phyloP scores from a whole-genome alignment of 352 stramenopile species.

The Pythium pyrilobum region DNA sequence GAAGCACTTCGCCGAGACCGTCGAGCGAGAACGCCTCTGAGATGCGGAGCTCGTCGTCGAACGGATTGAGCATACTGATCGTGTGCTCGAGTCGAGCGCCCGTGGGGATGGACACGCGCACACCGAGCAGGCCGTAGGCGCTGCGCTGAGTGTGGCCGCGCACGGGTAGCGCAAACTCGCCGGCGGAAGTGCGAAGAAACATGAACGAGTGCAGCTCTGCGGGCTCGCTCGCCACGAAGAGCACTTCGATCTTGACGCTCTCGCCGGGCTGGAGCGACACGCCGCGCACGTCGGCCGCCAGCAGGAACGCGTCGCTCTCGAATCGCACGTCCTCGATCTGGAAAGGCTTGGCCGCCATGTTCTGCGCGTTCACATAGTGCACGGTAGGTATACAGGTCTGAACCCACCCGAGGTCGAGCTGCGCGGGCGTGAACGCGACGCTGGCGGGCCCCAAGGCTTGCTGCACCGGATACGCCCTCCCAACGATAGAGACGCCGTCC shows the following conservation, averaged over 20 bases:
- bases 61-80: slow-evolving; percentile 42
- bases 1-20: slow-evolving; percentile 25
- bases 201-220: slow-evolving; percentile 22
- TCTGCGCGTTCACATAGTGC: slow-evolving; percentile 32
- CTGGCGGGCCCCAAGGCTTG: too few relatives aligned
- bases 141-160: slow-evolving; percentile 25
- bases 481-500: slow-evolving; percentile 40
- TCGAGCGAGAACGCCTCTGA: slow-evolving; percentile 44
- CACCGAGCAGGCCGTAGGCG: slow-evolving; percentile 20
- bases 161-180: slow-evolving; percentile 39
- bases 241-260: slow-evolving; percentile 30
- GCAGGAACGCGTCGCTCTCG: slow-evolving; percentile 33
- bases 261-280: slow-evolving; percentile 30
- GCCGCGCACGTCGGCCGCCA: slow-evolving; percentile 30
- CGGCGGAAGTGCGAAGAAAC: slow-evolving; percentile 39
- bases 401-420: slow-evolving; percentile 30
- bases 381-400: slow-evolving; percentile 30
- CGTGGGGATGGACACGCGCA: slow-evolving; percentile 29
- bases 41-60: slow-evolving; percentile 32
- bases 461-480: too few relatives aligned
- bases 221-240: slow-evolving; percentile 27
- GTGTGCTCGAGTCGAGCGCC: slow-evolving; percentile 26
- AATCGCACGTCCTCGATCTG: slow-evolving; percentile 37
- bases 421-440: slow-evolving; percentile 31
- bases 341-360: slow-evolving; percentile 24